Base-by-base conservation (phyloP, 2,329 filamentous ascomycete species). In the Cordyceps farinosa region DNA sequence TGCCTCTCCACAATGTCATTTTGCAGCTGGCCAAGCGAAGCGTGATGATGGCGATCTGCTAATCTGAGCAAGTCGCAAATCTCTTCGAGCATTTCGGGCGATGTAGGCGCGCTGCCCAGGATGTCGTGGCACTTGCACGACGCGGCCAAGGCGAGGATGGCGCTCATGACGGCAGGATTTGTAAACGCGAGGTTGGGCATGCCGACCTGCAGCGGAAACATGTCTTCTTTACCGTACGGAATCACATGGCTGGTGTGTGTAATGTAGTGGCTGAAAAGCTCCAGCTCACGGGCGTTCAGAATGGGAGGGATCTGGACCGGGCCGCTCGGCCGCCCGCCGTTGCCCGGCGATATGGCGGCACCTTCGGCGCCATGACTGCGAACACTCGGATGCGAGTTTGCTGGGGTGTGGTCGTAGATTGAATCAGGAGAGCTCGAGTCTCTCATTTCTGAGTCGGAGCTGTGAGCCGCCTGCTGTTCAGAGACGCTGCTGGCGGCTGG, bases 121-220 rank as follows among this genome's bases (percentile, higher is more conserved):
- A 75, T 67, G 29, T 77, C 74, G n/a, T 74, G 70, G 13, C 73
- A 77, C 65, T 76, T 75, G 65, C 77, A 77, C 1, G 75, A 72
- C 2, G 77, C 78, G 0, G 78, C 74, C 2, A 80, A 67, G 2
- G 78, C 76, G 0, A 80, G 68, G 5, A 80, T 70, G 0, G 78
- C 79, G 44, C 70, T 73, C 77, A 80, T 78, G 2, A 80, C 72
- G 1, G 74, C 70, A 11, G 70, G 72, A 63, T 73, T 76, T 6
- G 69, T 67, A 53, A 79, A 75, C 0, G 78, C 78, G 0, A 80
- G 68, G 22, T 75, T 78, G 0, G 78, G 78, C 34, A 80, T 75
- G 0, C 77, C 75, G 7, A 79, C 71, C 11, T 77, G 73, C 1
- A 80, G 65, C 0, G 77, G 73, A 45, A 78, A 77, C 15, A 75